Evolutionary conservation across 495 filamentous ascomycete genomes (phyloP), one percentile per base, ranked within the genome.

Genomic region (Neurospora sp.): DNA sequence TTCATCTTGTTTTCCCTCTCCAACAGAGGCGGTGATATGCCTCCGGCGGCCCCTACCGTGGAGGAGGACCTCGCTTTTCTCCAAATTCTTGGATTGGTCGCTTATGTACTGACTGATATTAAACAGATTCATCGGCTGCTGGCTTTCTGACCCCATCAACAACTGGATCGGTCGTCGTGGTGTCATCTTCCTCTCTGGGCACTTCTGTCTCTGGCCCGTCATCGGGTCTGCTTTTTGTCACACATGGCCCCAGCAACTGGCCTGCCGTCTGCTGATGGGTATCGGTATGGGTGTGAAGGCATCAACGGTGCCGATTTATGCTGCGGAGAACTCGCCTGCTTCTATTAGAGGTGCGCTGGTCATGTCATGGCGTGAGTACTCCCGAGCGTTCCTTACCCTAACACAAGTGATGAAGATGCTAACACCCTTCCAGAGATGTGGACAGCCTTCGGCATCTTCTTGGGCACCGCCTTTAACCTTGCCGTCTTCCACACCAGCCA

Each of bases 401-500:
- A 12, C 4, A 8, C 40, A 38, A 9, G 5, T 69, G 17, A n/a
- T 12, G 53, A 17, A 12, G 39, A 27, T n/a, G 27, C 69, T 40
- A 37, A 73, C 31, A 12, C 31, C 42, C 5, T 40, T 22, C 5
- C 39, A 82, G 80, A 96, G 75, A 83, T 94, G 79, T 94, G 92
- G 92, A 93, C 91, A 8, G 92, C 92, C 2, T 94, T 94, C 73
- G 92, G 92, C 45, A 93, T 93, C 75, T 88, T 93, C 75, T 81
- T 93, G 8, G 93, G 93, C 17, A 89, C 86, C 1, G 87, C 85
- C 69, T 88, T 92, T 44, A 94, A 95, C 75, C 81, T 96, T 35
- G 88, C 87, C 1, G 89, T 95, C 27, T 83, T 76, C 71, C 74
- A 84, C 73, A 80, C 84, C 10, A 86, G 85, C 9, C 70, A 73